Conservation (phyloP, 2,329 filamentous ascomycete genomes). For the Fusarium albosuccineum region DNA sequence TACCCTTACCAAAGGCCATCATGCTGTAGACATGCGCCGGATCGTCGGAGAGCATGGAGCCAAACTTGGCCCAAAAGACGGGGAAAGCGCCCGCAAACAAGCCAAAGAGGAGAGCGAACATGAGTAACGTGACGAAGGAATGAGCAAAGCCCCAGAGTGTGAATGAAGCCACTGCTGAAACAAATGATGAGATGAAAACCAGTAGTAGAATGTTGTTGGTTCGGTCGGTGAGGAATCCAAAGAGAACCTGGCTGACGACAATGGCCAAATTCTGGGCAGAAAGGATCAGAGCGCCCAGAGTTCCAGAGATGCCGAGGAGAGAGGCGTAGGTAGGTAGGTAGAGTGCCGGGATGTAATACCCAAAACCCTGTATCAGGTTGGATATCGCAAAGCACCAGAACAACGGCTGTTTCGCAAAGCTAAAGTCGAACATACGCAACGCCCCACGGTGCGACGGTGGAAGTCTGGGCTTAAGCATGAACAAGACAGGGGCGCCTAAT, state of each 20-base stretch:
- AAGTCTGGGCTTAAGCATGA: constrained; percentile 57
- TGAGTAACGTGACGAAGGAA: constrained; percentile 57
- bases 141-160: constrained; percentile 67
- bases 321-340: constrained; percentile 66
- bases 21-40: constrained; percentile 44
- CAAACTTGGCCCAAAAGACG: constrained; percentile 47
- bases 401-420: constrained; percentile 42
- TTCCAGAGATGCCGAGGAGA: constrained; percentile 53
- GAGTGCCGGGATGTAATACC: constrained; percentile 68
- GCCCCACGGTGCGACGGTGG: constrained; percentile 52
- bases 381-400: constrained; percentile 58
- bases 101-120: constrained; percentile 68
- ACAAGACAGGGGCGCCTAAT: constrained; percentile 56
- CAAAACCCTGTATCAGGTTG: constrained; percentile 65
- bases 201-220: constrained; percentile 61
- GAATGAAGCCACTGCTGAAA: constrained; percentile 62
- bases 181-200: constrained; percentile 56
- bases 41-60: constrained; percentile 45
- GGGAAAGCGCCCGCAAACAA: constrained; percentile 64
- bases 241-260: constrained; percentile 59
- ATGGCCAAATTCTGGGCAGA: constrained; percentile 62
- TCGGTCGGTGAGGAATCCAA: constrained; percentile 61
- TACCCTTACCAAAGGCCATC: constrained; percentile 48
- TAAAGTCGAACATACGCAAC: constrained; percentile 42
- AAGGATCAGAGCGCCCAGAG: constrained; percentile 61